Conservation (phyloP, 441 rosid genomes). For the Pelargonium cotyledonis region DNA sequence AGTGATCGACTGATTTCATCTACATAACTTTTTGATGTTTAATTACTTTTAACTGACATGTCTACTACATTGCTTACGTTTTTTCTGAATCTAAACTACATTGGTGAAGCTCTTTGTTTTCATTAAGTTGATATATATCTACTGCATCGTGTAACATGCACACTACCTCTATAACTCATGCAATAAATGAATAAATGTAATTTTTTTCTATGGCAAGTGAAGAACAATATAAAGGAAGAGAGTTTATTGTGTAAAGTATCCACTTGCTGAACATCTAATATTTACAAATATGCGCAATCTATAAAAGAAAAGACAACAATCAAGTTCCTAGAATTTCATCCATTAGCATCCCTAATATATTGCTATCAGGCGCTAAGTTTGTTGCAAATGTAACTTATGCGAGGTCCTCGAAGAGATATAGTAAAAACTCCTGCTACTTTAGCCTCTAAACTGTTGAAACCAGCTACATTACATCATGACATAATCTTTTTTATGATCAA, state of each 20-base stretch:
- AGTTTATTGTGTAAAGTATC: too few relatives aligned
- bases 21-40: neutral
- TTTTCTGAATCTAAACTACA: neutral
- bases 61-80: neutral
- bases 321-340: too few relatives aligned
- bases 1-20: slow-evolving; percentile 28
- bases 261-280: too few relatives aligned
- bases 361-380: neutral
- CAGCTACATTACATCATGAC: neutral
- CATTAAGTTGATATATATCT: neutral
- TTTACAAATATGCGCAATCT: too few relatives aligned
- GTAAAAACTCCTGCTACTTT: neutral
- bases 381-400: neutral
- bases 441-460: too few relatives aligned
- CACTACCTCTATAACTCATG: neutral
- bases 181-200: neutral
- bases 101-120: neutral
- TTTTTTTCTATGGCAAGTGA: neutral
- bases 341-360: too few relatives aligned
- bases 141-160: neutral
- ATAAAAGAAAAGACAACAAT: too few relatives aligned
- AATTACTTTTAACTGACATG: neutral
- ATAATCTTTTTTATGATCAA: neutral
- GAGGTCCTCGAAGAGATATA: neutral
- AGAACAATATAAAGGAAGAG: too few relatives aligned